Evolutionary conservation across 441 rosid genomes (phyloP).

Genomic region (Adansonia gregorii): DNA sequence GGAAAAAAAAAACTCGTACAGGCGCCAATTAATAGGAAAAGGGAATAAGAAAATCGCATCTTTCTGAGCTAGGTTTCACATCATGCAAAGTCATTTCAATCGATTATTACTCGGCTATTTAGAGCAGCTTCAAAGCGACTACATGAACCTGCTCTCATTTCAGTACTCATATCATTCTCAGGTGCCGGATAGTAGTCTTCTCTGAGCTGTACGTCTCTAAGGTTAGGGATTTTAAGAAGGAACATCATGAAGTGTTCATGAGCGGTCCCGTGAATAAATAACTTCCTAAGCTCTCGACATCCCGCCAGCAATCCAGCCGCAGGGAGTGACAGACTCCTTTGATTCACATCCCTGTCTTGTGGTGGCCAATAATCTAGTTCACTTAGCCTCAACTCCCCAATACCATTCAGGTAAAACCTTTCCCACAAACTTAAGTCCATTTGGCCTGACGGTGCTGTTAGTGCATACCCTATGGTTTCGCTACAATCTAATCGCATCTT

Average conservation of each 20-base stretch:
- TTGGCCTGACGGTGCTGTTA: conserved; percentile 83
- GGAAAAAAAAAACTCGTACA: no score
- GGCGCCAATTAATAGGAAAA: no score
- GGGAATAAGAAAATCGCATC: no score
- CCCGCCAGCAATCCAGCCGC: conserved; percentile 68
- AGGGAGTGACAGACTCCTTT: conserved; percentile 76
- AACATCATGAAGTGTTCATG: conserved; percentile 88
- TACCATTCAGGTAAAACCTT: conserved; percentile 78
- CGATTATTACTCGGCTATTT: conserved; percentile 59
- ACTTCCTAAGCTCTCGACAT: conserved; percentile 66
- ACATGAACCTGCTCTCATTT: conserved; percentile 82
- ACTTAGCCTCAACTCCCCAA: conserved; percentile 54
- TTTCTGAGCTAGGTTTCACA: neutral
- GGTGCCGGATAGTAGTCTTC: conserved; percentile 94
- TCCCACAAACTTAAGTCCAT: conserved; percentile 95
- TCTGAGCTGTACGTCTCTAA: conserved; percentile 87
- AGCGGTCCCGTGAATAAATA: conserved; percentile 89
- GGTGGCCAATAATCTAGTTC: conserved; percentile 96
- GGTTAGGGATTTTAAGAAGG: conserved; percentile 52
- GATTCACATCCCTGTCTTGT: conserved; percentile 86
- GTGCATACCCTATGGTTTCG: conserved; percentile 68
- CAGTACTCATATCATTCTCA: conserved; percentile 77
- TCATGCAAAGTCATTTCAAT: conserved; percentile 35
- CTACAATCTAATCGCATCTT: conserved; percentile 85
- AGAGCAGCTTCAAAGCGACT: conserved; percentile 77